Evolutionary conservation across 805 yeast species (phyloP).

Genomic region (Cyberlindnera misumaiensis): DNA sequence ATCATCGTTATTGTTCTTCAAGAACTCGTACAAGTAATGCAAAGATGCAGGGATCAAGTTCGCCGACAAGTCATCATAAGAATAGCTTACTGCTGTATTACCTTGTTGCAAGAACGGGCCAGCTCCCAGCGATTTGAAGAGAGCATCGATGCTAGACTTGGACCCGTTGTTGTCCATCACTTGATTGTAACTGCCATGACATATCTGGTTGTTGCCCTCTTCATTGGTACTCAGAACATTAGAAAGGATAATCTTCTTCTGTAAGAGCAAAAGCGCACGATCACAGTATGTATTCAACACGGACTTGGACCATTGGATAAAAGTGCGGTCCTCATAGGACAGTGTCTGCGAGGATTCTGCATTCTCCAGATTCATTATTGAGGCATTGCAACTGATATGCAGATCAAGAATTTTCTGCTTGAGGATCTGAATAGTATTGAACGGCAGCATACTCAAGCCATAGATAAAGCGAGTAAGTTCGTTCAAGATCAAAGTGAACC

Average conservation of each 20-base stretch:
- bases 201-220: conserved; percentile 19
- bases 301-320: conserved; percentile 41
- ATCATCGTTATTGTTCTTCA: conserved; percentile 39
- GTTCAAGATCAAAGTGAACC: conserved; percentile 44
- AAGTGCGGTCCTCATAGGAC: conserved; percentile 31
- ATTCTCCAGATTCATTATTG: conserved; percentile 36
- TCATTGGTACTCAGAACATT: conserved; percentile 23
- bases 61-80: conserved; percentile 44
- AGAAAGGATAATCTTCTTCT: conserved; percentile 29
- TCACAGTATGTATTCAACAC: conserved; percentile 48
- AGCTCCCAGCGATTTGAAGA: conserved; percentile 11
- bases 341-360: conserved; percentile 30
- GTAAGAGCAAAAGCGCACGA: conserved; percentile 39
- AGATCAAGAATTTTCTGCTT: conserved; percentile 43
- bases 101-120: conserved; percentile 8
- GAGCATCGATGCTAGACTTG: conserved; percentile 19
- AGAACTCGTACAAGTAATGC: conserved; percentile 49
- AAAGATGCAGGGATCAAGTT: conserved; percentile 51
- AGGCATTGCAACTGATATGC: conserved; percentile 41
- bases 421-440: conserved; percentile 34
- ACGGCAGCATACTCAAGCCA: conserved; percentile 38
- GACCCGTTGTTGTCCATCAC: conserved; percentile 23
- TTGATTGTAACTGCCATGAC: conserved; percentile 23
- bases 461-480: conserved; percentile 45
- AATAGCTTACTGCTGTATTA: conserved; percentile 25